Evolutionary conservation across 495 filamentous ascomycete genomes (phyloP), one percentile per base, ranked within the genome.

Genomic region (Acidomyces sp.): DNA sequence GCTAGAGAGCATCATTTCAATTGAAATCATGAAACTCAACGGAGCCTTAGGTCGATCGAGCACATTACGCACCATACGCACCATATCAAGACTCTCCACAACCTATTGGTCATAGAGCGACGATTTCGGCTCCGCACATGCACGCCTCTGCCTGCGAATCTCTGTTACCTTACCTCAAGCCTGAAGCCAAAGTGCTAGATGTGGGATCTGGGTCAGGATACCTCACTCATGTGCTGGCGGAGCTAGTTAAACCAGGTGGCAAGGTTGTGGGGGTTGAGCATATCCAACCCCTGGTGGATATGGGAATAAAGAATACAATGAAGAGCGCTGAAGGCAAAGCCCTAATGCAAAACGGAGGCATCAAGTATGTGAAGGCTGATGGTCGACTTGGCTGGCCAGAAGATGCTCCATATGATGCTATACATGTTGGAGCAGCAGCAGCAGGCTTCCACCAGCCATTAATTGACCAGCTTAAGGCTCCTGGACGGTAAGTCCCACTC

Each of bases 81-180:
- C 73, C 90, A 1, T 97, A 96, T 64, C 73, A 82, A 37, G 90
- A 97, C 69, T 82, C 77, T 18, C 90, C 90, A 6, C 88, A 96
- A 59, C 55, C 72, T 41, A 96, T 97, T 62, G 88, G 92, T 37
- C 74, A 82, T 59, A 50, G 58, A 12, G 90, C 90, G 37, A 97
- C 92, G 37, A 97, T 97, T 51, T 87, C 80, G 21, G 90, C 90
- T 16, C 90, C 90, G 13, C 90, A 97, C 68, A 97, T 97, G 84
- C 90, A 97, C 63, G 88, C 83, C 55, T 68, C 76, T 10, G 63
- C 63, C 31, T 58, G 52, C 54, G 58, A 62, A 46, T 55, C 72
- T 71, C 32, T 77, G 60, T 59, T 70, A 79, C 16, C 52, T 53
- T 15, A 64, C 69, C 32, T 64, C 34, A 44, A 62, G 28, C 63